Evolutionary conservation across 129 eudicot genomes (phyloP).

Genomic region (Flaveria robusta): DNA sequence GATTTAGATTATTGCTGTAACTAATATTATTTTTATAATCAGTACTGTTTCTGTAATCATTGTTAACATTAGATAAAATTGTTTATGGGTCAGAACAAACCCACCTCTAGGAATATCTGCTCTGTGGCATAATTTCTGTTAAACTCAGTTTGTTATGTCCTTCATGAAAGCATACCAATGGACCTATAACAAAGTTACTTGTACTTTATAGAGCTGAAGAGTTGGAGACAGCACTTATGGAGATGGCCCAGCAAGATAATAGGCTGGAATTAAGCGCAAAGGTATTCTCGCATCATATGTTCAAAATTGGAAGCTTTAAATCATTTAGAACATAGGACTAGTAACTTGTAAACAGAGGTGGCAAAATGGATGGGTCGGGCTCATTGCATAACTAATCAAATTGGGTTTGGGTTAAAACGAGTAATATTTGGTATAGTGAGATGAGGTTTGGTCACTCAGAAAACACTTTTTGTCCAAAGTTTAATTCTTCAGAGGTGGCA

Average conservation of each 20-base stretch:
- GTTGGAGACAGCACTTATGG: slow-evolving; percentile 89
- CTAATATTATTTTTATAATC: neutral
- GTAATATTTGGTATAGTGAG: neutral
- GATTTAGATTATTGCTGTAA: neutral
- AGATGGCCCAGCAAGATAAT: slow-evolving; percentile 85
- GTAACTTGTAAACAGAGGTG: neutral
- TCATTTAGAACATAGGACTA: neutral
- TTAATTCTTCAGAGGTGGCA: neutral
- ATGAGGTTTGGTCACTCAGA: neutral
- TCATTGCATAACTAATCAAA: neutral
- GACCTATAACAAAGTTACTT: slow-evolving; percentile 14
- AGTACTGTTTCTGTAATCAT: neutral
- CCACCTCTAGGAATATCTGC: neutral
- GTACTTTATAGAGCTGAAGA: slow-evolving; percentile 74
- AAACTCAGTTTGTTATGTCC: neutral
- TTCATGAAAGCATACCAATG: slow-evolving; percentile 13
- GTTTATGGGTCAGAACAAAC: too few relatives aligned
- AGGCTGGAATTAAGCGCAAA: slow-evolving; percentile 71
- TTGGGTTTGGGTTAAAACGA: neutral
- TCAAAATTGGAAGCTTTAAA: neutral
- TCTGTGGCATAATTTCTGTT: neutral
- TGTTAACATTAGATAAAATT: neutral
- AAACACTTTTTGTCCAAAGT: too few relatives aligned
- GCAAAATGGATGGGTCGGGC: neutral
- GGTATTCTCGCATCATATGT: slow-evolving; percentile 40